These are phyloP conservation scores for Nothomitra cinnamomea DNA, from an alignment of 2,329 filamentous ascomycete genomes.

Conservation along the genomic window DNA sequence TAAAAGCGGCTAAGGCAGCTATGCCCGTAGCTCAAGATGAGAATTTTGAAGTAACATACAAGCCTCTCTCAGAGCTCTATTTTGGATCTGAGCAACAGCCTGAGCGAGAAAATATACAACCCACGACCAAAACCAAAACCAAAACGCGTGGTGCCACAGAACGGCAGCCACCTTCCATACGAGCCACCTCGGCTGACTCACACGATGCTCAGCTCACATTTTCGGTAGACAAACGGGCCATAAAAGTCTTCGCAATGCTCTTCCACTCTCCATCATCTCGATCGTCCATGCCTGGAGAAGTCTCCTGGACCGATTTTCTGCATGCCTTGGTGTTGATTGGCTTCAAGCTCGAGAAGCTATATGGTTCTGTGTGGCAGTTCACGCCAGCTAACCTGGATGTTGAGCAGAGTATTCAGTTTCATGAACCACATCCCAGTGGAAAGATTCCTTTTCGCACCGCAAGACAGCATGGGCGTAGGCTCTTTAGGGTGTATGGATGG, in stretches of 20 bases:
- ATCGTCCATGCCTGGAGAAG: slow-evolving; percentile 27
- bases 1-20: neutral
- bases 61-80: slow-evolving; percentile 15
- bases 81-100: slow-evolving; percentile 12
- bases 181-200: neutral
- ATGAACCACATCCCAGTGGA: slow-evolving; percentile 38
- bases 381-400: slow-evolving; percentile 25
- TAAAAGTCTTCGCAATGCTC: slow-evolving; percentile 27
- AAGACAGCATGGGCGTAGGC: slow-evolving; percentile 29
- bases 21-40: neutral
- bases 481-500: slow-evolving; percentile 36
- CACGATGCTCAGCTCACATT: slow-evolving; percentile 17
- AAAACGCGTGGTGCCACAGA: slow-evolving; percentile 12
- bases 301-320: slow-evolving; percentile 36
- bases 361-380: slow-evolving; percentile 46
- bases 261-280: slow-evolving; percentile 20
- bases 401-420: slow-evolving; percentile 37
- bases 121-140: slow-evolving; percentile 13
- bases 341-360: slow-evolving; percentile 37
- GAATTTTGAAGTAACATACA: slow-evolving; percentile 4
- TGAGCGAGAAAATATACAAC: slow-evolving; percentile 8
- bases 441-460: slow-evolving; percentile 34
- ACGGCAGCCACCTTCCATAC: neutral
- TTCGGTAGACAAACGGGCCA: slow-evolving; percentile 20
- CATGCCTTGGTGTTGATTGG: slow-evolving; percentile 33